A percentile compares a stretch with the other conserved stretches of the same genome.
Conservation (phyloP, 495 filamentous ascomycete species). For the Xylaria scruposa region DNA sequence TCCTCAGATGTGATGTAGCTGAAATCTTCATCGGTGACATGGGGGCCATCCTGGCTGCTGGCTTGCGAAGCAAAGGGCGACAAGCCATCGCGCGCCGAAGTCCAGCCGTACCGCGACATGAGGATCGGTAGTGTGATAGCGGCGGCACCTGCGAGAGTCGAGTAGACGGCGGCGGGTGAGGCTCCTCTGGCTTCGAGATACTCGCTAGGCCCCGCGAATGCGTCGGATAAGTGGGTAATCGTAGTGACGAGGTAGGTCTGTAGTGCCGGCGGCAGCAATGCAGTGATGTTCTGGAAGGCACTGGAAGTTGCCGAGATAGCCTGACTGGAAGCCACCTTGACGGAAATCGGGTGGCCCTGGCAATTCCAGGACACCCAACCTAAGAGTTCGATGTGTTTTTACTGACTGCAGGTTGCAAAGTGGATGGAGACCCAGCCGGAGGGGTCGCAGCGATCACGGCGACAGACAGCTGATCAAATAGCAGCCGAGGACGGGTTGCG, state of each 20-base stretch:
- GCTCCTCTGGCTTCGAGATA: conserved; percentile 59
- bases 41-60: conserved; percentile 53
- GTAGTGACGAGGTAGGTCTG: conserved; percentile 56
- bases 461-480: conserved; percentile 20
- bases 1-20: conserved; percentile 81
- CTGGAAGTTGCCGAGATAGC: conserved; percentile 56
- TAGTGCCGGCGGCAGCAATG: conserved; percentile 51
- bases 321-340: conserved; percentile 63
- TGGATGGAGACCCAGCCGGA: conserved; percentile 29
- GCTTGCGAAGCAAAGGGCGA: conserved; percentile 63
- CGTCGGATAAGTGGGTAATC: conserved; percentile 45
- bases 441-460: conserved; percentile 27
- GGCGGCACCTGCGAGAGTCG: conserved; percentile 52
- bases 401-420: conserved; percentile 24
- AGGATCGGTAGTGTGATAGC: conserved; percentile 58
- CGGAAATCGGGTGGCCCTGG: conserved; percentile 30
- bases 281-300: conserved; percentile 55
- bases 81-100: conserved; percentile 56
- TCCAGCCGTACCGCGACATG: conserved; percentile 69
- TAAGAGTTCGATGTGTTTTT: conserved; percentile 21
- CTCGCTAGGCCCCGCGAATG: conserved; percentile 60
- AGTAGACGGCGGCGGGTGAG: conserved; percentile 53
- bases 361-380: conserved; percentile 27
- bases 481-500: conserved; percentile 11
- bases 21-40: conserved; percentile 79